Evolutionary conservation across 495 filamentous ascomycete genomes (phyloP).

Genomic region (Hypoxylon intermedium): DNA sequence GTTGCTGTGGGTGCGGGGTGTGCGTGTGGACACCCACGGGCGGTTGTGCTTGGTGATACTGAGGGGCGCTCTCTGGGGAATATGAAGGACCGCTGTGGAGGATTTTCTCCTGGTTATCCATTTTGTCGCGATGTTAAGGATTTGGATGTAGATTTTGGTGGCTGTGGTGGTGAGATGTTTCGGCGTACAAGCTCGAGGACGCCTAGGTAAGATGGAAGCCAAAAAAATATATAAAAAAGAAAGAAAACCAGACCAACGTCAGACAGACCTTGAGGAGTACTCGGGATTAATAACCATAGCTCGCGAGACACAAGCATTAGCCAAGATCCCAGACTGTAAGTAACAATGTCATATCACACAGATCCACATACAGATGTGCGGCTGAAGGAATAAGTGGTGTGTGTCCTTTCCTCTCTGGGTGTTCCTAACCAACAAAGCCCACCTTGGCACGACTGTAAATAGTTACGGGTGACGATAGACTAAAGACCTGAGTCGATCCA

Average conservation of each 20-base stretch:
- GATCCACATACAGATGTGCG: constrained; percentile 11
- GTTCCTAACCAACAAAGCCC: not conserved
- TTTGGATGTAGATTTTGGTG: not conserved
- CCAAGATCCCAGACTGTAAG: not conserved
- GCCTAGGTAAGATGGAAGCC: not conserved
- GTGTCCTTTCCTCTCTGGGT: constrained; percentile 6
- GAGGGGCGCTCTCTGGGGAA: constrained; percentile 16
- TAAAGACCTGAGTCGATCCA: not conserved
- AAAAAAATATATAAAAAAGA: no score
- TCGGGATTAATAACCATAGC: no score
- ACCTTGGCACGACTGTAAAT: constrained; percentile 9
- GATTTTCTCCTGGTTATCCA: constrained; percentile 34
- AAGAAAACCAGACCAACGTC: no score
- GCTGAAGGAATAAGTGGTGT: constrained; percentile 4
- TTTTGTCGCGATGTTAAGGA: no score
- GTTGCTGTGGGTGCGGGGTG: not conserved
- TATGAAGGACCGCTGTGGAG: constrained; percentile 17
- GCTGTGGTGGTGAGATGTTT: not conserved
- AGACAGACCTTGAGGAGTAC: no score
- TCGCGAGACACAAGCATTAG: no score
- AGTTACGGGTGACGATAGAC: not conserved
- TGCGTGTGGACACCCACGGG: constrained; percentile 9
- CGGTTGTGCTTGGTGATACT: constrained; percentile 18
- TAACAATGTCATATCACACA: constrained; percentile 21
- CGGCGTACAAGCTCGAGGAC: not conserved